Conservation (phyloP, 768 basidiomycete genomes). For the Trametes villosa region DNA sequence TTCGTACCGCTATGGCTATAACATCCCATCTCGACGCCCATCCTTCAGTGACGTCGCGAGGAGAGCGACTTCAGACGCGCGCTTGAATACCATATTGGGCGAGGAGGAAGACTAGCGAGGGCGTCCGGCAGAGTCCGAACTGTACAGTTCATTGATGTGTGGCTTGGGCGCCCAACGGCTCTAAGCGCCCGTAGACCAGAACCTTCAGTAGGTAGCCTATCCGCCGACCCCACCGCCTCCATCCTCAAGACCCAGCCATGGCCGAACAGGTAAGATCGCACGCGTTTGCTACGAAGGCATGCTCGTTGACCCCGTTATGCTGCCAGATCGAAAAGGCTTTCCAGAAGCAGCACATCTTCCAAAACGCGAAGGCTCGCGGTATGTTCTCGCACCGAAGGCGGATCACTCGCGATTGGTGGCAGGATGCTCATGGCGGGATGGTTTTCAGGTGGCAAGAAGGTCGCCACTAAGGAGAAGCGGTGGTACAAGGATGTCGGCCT, state of each 20-base stretch:
- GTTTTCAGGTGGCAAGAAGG: slow-evolving; percentile 79
- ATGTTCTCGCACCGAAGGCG: slow-evolving; percentile 41
- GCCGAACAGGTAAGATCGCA: slow-evolving; percentile 42
- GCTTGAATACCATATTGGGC: neutral
- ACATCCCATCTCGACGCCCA: neutral
- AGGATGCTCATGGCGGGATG: slow-evolving; percentile 14
- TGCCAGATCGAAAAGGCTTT: slow-evolving; percentile 92
- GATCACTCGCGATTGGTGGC: neutral
- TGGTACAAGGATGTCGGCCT: slow-evolving; percentile 99
- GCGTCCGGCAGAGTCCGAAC: slow-evolving; percentile 41
- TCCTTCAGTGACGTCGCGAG: too few species aligned
- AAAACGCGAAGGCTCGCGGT: slow-evolving; percentile 94
- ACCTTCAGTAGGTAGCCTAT: slow-evolving; percentile 23
- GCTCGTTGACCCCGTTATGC: slow-evolving; percentile 10
- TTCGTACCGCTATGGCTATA: neutral
- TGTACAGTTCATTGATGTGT: slow-evolving; percentile 46
- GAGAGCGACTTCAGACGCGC: neutral
- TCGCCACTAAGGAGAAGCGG: slow-evolving; percentile 92
- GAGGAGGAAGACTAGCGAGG: slow-evolving; percentile 13
- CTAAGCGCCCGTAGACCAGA: slow-evolving; percentile 23
- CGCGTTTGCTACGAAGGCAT: neutral
- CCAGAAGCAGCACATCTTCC: slow-evolving; percentile 98
- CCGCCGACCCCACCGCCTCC: slow-evolving; percentile 28
- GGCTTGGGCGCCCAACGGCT: slow-evolving; percentile 38
- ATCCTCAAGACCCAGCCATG: slow-evolving; percentile 42